Conservation (phyloP, 2,329 filamentous ascomycete genomes). For the Ophiostoma perfectum region DNA sequence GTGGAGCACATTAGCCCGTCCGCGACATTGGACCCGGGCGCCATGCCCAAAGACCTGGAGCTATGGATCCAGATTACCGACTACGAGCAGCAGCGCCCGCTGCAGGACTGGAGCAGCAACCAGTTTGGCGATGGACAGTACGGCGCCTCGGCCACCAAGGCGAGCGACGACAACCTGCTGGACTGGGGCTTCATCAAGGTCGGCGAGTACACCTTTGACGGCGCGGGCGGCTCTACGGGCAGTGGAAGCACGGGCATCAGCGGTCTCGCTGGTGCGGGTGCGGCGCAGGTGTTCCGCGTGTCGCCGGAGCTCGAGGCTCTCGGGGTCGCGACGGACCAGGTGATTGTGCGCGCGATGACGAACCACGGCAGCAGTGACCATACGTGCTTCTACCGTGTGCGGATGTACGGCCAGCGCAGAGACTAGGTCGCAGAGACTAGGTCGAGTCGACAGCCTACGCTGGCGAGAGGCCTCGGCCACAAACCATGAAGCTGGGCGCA, state of each 20-base stretch:
- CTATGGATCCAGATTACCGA: constrained; percentile 59
- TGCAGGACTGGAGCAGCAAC: constrained; percentile 39
- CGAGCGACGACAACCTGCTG: constrained; percentile 29
- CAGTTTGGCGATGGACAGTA: constrained; percentile 37
- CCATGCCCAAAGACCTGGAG: constrained; percentile 64
- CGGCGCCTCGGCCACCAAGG: neutral
- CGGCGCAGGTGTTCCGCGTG: constrained; percentile 49
- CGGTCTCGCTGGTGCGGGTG: constrained; percentile 26
- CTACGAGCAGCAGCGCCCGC: constrained; percentile 35
- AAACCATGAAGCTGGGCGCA: too few species aligned
- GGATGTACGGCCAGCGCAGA: constrained; percentile 46
- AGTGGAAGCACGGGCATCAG: constrained; percentile 31
- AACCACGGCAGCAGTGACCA: constrained; percentile 56
- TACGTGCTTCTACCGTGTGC: constrained; percentile 62
- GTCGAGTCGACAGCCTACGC: too few species aligned
- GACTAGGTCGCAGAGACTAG: neutral
- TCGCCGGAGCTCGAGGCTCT: constrained; percentile 46
- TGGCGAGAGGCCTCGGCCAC: neutral
- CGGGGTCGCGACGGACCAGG: constrained; percentile 44
- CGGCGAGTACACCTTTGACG: constrained; percentile 50
- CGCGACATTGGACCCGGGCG: constrained; percentile 55
- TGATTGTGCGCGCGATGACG: constrained; percentile 51
- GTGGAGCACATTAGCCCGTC: constrained; percentile 64
- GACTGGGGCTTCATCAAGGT: constrained; percentile 51
- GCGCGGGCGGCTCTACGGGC: constrained; percentile 35